phyloP scores from a whole-genome alignment of 2,329 filamentous ascomycete species.

The Verticillium longisporum region DNA sequence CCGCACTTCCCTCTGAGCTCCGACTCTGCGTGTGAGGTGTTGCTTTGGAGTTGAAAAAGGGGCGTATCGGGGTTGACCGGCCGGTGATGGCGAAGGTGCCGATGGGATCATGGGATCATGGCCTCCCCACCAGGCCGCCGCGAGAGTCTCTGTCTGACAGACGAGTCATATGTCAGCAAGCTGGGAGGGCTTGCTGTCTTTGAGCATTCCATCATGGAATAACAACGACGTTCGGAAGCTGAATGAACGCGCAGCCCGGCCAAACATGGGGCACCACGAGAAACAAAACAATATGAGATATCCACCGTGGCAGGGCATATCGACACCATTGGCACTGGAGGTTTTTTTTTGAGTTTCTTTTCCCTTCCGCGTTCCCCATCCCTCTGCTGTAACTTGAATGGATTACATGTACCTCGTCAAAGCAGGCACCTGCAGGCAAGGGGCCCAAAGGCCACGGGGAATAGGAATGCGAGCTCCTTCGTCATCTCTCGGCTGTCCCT shows the following conservation, averaged over 20 bases:
- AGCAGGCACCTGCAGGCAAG: background rate
- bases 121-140: no score
- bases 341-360: background rate
- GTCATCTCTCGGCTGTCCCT: no score
- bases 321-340: background rate
- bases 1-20: background rate
- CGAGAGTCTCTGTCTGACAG: background rate
- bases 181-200: background rate
- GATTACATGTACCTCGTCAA: background rate
- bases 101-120: background rate
- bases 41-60: background rate
- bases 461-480: no score
- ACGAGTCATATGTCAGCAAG: background rate
- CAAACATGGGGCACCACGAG: background rate
- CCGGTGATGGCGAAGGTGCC: background rate
- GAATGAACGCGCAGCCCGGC: background rate
- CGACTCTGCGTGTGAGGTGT: background rate
- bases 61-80: background rate
- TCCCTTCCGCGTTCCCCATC: no score
- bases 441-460: background rate
- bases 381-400: background rate
- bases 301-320: background rate
- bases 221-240: background rate
- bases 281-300: background rate
- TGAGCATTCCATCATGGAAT: background rate